Conservation (phyloP, 2,329 filamentous ascomycete species). For the Cryphonectria japonica region DNA sequence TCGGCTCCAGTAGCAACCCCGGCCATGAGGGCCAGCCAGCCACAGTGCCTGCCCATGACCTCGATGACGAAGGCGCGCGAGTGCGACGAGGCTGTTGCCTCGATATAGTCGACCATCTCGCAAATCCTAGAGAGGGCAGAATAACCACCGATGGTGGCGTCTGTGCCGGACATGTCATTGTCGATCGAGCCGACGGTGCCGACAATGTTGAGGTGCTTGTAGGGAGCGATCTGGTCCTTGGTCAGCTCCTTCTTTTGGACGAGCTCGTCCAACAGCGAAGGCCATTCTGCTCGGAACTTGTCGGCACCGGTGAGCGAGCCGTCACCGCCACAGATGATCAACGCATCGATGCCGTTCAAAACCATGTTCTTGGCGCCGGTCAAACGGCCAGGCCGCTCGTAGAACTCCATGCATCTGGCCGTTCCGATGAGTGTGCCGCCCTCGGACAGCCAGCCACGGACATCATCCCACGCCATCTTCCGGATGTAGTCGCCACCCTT, state of each 20-base stretch:
- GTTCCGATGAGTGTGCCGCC: conserved; percentile 96
- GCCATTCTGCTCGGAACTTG: conserved; percentile 91
- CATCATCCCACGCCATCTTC: conserved; percentile 89
- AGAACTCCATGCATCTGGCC: conserved; percentile 90
- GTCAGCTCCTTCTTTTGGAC: conserved; percentile 74
- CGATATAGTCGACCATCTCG: conserved; percentile 94
- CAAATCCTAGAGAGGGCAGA: conserved; percentile 92
- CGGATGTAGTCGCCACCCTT: conserved; percentile 86
- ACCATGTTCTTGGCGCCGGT: conserved; percentile 94
- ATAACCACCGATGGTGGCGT: conserved; percentile 97
- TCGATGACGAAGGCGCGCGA: conserved; percentile 96
- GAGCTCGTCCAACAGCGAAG: conserved; percentile 82
- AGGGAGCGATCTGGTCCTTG: conserved; percentile 71
- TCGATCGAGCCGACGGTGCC: conserved; percentile 96
- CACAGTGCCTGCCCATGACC: conserved; percentile 98
- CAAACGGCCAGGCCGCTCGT: conserved; percentile 81
- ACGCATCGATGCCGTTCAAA: conserved; percentile 86
- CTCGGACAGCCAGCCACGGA: conserved; percentile 90
- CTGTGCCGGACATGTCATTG: conserved; percentile 96
- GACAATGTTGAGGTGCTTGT: conserved; percentile 90
- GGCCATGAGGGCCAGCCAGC: conserved; percentile 95
- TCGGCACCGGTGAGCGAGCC: conserved; percentile 95
- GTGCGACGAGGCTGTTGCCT: conserved; percentile 92
- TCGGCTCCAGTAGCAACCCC: conserved; percentile 94
- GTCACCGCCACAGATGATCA: conserved; percentile 97